Evolutionary conservation across 129 eudicot genomes (phyloP).

Genomic region (Pseudognaphalium luteoalbum): DNA sequence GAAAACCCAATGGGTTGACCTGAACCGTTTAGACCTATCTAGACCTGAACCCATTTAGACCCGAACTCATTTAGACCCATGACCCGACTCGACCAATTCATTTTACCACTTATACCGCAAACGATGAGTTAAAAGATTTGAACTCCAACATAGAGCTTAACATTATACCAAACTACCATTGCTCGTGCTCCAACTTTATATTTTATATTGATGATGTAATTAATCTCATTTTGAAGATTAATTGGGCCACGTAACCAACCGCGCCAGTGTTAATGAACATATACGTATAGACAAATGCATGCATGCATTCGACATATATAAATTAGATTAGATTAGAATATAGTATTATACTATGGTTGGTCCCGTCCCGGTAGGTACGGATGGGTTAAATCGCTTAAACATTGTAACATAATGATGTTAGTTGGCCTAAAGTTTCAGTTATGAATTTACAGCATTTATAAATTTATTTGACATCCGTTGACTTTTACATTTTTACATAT

Average conservation of each 20-base stretch:
- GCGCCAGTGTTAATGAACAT: not conserved
- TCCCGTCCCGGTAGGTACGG: constrained; percentile 1
- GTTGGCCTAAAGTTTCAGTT: constrained; percentile 22
- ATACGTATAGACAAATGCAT: not conserved
- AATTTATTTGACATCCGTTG: constrained; percentile 10
- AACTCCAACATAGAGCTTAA: no score
- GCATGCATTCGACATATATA: not conserved
- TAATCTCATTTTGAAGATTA: not conserved
- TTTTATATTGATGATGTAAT: no score
- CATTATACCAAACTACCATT: no score
- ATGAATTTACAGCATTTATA: not conserved
- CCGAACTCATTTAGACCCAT: no score
- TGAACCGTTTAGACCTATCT: no score
- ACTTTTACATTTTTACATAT: constrained; percentile 9
- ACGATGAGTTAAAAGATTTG: no score
- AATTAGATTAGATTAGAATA: not conserved
- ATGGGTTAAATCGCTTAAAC: constrained; percentile 2
- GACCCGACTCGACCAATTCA: no score
- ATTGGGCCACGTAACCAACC: not conserved
- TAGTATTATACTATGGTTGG: not conserved
- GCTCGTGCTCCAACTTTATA: no score
- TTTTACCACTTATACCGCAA: no score
- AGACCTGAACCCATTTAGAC: no score
- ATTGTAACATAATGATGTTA: constrained; percentile 1
- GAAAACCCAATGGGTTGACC: no score